Base-by-base conservation (phyloP, 192 early-diverging fungal species). In the Phlyctochytrium arcticum region DNA sequence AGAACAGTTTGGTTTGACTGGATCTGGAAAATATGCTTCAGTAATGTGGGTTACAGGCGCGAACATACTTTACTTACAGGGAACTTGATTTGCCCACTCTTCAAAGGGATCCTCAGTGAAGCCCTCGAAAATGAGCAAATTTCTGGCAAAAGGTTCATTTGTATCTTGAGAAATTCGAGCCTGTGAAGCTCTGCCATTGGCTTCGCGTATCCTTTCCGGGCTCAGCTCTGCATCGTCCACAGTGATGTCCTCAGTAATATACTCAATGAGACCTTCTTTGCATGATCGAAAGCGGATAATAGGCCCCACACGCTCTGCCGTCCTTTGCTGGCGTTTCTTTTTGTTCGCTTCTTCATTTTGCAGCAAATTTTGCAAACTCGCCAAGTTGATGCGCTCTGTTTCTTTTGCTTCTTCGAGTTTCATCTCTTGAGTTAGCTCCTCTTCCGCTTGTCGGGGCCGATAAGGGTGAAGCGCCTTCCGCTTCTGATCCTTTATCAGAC, bases 1-100 rank as follows among this genome's bases (percentile, higher is more conserved):
- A 8, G 75, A 80, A 54, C 87, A 89, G 4, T 72, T 19, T 48
- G 36, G 15, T 36, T 35, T 7, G 29, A 58, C 21, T 5, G 58
- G 65, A 9, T 31, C 53, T 70, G 7, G 26, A 30, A 49, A 42
- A 67, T 12, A 44, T 44, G 8, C 39, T n/a, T n/a, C 21, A 12
- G 39, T 19, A 44, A 1, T 12, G 12, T 12, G 21, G 15, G 2
- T 44, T n/a, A 44, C 39, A n/a, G 12, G 2, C 2, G 21, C 1
- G 21, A 12, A 44, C 21, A 19, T 44, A 44, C 21, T 44, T 0
- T 44, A 12, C 50, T 12, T 61, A 61, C 62, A 17, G 60, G 12
- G 33, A 4, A 34, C 35, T 37, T 29, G 31, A 1, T 30, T 21
- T 6, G 47, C 26, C 50, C 60, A 70, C 33, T 10, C 35, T 48